Evolutionary conservation across 2,329 filamentous ascomycete species (phyloP).

Genomic region (Metarhizium brunneum): DNA sequence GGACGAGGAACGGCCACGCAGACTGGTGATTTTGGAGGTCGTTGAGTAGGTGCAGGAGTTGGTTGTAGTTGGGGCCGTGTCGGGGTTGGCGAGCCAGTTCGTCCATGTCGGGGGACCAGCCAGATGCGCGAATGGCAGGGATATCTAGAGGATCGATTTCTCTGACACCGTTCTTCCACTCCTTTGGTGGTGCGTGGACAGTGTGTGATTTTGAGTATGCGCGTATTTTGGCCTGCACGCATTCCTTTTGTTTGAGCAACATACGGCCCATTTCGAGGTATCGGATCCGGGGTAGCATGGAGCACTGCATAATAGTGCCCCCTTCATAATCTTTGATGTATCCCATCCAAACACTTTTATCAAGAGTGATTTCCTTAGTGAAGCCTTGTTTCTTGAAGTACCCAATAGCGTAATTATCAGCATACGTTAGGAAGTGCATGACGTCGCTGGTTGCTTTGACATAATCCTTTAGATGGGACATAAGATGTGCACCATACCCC

Average conservation of each 20-base stretch:
- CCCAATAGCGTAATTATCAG: constrained; percentile 96
- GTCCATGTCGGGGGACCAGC: constrained; percentile 98
- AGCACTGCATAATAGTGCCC: constrained; percentile 98
- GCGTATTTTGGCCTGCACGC: constrained; percentile 87
- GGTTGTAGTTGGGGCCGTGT: constrained; percentile 93
- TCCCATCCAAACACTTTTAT: constrained; percentile 91
- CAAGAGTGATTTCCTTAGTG: constrained; percentile 94
- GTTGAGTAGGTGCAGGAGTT: constrained; percentile 84
- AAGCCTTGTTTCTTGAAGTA: constrained; percentile 99
- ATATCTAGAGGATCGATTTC: constrained; percentile 81
- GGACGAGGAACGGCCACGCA: constrained; percentile 89
- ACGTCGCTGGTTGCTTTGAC: constrained; percentile 94
- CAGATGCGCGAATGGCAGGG: constrained; percentile 79
- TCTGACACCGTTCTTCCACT: constrained; percentile 69
- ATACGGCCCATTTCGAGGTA: constrained; percentile 91
- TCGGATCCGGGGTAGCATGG: constrained; percentile 88
- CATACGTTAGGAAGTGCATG: constrained; percentile 98
- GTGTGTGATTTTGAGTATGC: constrained; percentile 84
- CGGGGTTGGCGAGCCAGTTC: constrained; percentile 89
- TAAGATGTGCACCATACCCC: constrained; percentile 93
- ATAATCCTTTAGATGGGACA: constrained; percentile 97
- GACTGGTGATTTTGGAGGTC: constrained; percentile 90
- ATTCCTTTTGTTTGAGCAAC: constrained; percentile 95
- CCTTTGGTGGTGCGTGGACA: constrained; percentile 72
- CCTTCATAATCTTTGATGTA: constrained; percentile 99